Conservation (phyloP, 768 basidiomycete species). For the Tubosaeta brunneosetosa region DNA sequence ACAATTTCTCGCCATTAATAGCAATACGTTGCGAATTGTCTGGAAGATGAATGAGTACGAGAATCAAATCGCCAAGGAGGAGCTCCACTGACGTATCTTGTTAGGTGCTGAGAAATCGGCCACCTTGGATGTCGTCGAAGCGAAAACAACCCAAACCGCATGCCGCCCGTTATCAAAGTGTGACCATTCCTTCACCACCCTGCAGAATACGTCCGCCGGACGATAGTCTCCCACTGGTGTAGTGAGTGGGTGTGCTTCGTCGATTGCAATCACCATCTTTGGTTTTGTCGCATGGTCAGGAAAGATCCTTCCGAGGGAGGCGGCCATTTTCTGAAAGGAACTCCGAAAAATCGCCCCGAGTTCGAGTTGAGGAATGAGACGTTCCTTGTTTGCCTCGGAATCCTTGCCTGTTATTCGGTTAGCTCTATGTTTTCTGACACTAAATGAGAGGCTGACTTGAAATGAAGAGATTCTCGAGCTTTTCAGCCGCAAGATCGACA, state of each 20-base stretch:
- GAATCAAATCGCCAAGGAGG: neutral
- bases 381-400: neutral
- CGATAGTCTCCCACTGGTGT: neutral
- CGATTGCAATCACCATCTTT: constrained; percentile 14
- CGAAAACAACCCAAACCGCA: constrained; percentile 14
- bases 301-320: neutral
- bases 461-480: neutral
- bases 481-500: neutral
- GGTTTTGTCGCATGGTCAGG: neutral
- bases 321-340: neutral
- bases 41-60: neutral
- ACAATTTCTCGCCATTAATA: neutral
- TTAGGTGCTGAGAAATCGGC: neutral
- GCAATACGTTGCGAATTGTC: constrained; percentile 5
- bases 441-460: neutral
- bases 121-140: constrained; percentile 12
- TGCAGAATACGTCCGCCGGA: constrained; percentile 6
- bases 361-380: neutral
- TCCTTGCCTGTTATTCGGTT: neutral
- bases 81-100: neutral
- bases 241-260: constrained; percentile 10
- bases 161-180: neutral
- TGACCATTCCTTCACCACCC: constrained; percentile 5
- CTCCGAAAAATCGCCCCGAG: neutral
- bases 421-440: neutral